Percentiles rank a stretch among this genome's conserved stretches.
Conservation (phyloP, 352 stramenopile species). For the Blastocystis sp. region DNA sequence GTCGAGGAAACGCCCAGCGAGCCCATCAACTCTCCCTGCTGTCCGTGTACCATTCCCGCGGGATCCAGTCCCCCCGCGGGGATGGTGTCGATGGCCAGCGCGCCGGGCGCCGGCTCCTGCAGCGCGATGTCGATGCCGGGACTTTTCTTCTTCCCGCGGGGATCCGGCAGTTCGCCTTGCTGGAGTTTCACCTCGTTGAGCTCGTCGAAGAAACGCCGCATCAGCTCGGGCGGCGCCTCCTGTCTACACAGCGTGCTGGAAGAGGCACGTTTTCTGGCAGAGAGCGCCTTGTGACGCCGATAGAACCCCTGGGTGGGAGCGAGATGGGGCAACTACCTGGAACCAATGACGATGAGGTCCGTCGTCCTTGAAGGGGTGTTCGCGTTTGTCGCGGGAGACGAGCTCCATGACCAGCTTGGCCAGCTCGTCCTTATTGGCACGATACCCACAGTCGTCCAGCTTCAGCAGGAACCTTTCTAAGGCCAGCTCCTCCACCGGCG, state of each 20-base stretch:
- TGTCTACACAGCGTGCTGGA: conserved; percentile 6
- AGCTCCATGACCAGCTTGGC: conserved; percentile 47
- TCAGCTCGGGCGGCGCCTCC: conserved; percentile 40
- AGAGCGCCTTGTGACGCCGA: conserved; percentile 21
- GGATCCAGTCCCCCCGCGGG: background rate
- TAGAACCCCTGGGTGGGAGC: conserved; percentile 41
- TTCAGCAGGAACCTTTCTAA: conserved; percentile 41
- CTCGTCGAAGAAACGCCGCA: conserved; percentile 51
- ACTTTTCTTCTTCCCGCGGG: background rate
- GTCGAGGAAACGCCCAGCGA: background rate
- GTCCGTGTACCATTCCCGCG: background rate
- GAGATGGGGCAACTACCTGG: background rate
- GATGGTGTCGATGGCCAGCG: background rate
- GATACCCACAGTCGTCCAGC: conserved; percentile 50
- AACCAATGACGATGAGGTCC: conserved; percentile 56
- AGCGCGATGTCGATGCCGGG: background rate
- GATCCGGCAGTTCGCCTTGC: background rate
- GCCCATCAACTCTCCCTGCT: background rate
- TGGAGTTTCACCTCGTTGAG: conserved; percentile 17
- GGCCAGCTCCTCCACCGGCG: conserved; percentile 3
- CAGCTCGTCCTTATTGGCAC: conserved; percentile 43
- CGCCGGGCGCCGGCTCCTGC: background rate
- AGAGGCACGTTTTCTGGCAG: background rate
- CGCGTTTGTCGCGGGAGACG: conserved; percentile 23
- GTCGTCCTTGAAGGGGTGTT: conserved; percentile 54